Conservation (phyloP, 352 stramenopile genomes). For the Globisporangium viniferum region DNA sequence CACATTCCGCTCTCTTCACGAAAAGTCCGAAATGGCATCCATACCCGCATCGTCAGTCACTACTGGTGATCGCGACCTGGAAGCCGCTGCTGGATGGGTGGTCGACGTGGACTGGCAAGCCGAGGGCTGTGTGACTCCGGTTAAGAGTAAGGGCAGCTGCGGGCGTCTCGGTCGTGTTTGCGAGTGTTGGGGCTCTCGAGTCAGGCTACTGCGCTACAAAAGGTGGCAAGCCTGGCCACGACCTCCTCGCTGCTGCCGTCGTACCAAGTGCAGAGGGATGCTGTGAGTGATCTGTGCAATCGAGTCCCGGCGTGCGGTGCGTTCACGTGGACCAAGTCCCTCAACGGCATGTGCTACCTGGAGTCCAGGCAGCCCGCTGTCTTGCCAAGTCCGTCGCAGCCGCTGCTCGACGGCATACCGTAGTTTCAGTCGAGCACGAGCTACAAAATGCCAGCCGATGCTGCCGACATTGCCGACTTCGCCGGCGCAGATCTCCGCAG, state of each 20-base stretch:
- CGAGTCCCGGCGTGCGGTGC: slow-evolving; percentile 18
- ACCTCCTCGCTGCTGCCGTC: slow-evolving; percentile 14
- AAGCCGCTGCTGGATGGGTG: not conserved
- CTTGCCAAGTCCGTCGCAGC: not conserved
- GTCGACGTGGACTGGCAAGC: slow-evolving; percentile 12
- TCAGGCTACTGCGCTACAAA: slow-evolving; percentile 19
- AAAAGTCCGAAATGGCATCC: not conserved
- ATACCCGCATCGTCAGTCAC: not conserved
- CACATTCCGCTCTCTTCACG: not conserved
- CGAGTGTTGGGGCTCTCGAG: slow-evolving; percentile 18
- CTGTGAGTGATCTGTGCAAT: slow-evolving; percentile 23
- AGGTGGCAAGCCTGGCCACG: slow-evolving; percentile 26
- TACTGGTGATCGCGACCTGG: not conserved
- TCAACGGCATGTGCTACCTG: slow-evolving; percentile 24
- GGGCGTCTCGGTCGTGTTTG: slow-evolving; percentile 17
- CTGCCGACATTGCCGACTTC: slow-evolving; percentile 5
- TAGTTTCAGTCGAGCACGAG: slow-evolving; percentile 9
- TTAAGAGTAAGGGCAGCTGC: slow-evolving; percentile 22
- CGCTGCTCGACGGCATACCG: not conserved
- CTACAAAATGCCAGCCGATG: slow-evolving; percentile 15
- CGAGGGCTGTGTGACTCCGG: slow-evolving; percentile 14
- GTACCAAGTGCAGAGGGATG: slow-evolving; percentile 16
- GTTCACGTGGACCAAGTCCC: slow-evolving; percentile 24
- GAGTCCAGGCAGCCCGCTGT: slow-evolving; percentile 16
- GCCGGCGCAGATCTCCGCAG: slow-evolving; percentile 5